phyloP scores from a whole-genome alignment of 2,329 filamentous ascomycete species.

The Pseudogymnoascus sp. region DNA sequence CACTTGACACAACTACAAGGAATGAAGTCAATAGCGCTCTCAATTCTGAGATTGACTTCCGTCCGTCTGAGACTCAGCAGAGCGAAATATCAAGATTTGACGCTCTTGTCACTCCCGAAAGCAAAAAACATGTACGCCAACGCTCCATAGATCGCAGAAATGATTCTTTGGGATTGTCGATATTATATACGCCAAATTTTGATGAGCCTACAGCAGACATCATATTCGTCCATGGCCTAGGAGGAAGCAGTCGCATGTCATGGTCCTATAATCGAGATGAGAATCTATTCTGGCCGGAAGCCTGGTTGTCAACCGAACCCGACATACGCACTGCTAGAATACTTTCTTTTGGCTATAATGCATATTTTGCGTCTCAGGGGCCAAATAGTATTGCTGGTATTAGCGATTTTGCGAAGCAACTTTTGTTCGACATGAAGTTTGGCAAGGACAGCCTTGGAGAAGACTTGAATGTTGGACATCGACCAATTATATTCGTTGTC shows the following conservation, averaged over 20 bases:
- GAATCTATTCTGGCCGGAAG: conserved; percentile 31
- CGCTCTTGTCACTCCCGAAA: background rate
- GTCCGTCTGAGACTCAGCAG: background rate
- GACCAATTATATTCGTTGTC: conserved; percentile 35
- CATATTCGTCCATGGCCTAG: conserved; percentile 37
- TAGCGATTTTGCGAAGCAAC: conserved; percentile 26
- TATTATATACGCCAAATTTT: conserved; percentile 15
- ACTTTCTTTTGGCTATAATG: conserved; percentile 31
- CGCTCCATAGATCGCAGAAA: background rate
- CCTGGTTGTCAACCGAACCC: conserved; percentile 29
- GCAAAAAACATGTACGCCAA: background rate
- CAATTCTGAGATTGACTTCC: background rate
- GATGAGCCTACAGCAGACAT: conserved; percentile 19
- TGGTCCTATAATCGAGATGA: conserved; percentile 29
- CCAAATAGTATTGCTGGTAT: conserved; percentile 14
- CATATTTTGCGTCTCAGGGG: conserved; percentile 10
- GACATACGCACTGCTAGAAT: conserved; percentile 29
- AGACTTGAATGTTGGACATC: conserved; percentile 16
- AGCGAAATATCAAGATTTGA: background rate
- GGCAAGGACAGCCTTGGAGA: conserved; percentile 14
- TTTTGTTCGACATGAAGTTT: conserved; percentile 23
- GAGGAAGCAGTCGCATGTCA: conserved; percentile 31
- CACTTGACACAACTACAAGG: background rate
- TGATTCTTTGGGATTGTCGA: conserved; percentile 19
- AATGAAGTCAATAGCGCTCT: background rate